A percentile compares a stretch with the other conserved stretches of the same genome.
Conservation (phyloP, 2,329 filamentous ascomycete species). For the Talaromyces sp. region DNA sequence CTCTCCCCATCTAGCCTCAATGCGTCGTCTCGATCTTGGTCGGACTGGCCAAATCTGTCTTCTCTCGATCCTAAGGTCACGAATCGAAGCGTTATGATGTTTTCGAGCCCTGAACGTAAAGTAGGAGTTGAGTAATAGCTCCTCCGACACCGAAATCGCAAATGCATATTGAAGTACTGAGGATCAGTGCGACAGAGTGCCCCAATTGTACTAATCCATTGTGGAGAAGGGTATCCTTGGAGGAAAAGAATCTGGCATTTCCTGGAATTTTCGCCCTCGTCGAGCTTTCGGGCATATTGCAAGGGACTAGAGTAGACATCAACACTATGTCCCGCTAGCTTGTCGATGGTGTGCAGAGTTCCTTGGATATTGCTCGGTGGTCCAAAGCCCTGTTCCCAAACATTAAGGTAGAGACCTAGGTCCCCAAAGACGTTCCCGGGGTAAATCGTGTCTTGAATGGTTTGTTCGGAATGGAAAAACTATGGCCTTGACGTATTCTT, state of each 20-base stretch:
- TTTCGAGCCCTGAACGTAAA: neutral
- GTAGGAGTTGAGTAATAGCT: neutral
- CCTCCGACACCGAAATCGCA: neutral
- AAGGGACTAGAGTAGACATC: neutral
- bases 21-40: neutral
- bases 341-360: neutral
- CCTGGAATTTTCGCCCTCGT: neutral
- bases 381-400: neutral
- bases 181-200: neutral
- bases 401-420: neutral
- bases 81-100: constrained; percentile 1
- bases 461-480: neutral
- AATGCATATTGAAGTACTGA: neutral
- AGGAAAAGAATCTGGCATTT: neutral
- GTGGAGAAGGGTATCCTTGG: neutral
- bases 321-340: neutral
- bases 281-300: neutral
- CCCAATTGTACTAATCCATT: constrained; percentile 1
- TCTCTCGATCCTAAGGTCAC: neutral
- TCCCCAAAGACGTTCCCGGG: neutral
- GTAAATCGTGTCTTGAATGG: neutral
- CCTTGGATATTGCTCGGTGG: neutral
- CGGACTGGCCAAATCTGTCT: neutral
- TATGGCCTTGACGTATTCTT: neutral
- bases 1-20: neutral